These are phyloP conservation scores for Neonectria ditissima DNA, from an alignment of 2,329 filamentous ascomycete genomes.

Conservation along the genomic window DNA sequence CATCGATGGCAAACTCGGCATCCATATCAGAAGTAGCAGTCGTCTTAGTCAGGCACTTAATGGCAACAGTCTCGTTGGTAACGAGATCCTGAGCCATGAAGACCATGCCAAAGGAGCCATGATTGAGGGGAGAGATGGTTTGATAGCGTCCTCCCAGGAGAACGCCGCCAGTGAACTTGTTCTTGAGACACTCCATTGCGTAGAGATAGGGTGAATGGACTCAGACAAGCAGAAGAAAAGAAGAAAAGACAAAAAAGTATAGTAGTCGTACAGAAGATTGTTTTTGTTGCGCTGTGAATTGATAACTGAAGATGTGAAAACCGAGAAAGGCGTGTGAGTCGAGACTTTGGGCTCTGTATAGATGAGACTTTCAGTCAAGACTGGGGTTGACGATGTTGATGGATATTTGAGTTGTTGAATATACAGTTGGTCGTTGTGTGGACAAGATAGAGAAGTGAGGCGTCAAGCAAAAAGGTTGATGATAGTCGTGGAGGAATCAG, in stretches of 20 bases:
- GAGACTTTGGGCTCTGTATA: slow-evolving; percentile 31
- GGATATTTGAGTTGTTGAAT: slow-evolving; percentile 46
- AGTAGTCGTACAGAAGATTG: slow-evolving; percentile 49
- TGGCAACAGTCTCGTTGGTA: slow-evolving; percentile 85
- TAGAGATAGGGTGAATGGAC: slow-evolving; percentile 29
- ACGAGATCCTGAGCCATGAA: slow-evolving; percentile 87
- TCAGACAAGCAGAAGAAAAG: slow-evolving; percentile 31
- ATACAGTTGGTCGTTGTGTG: slow-evolving; percentile 48
- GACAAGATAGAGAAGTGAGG: slow-evolving; percentile 40
- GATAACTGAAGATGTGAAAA: slow-evolving; percentile 8
- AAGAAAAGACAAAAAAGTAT: slow-evolving; percentile 28
- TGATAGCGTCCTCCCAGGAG: slow-evolving; percentile 90
- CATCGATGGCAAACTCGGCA: slow-evolving; percentile 79
- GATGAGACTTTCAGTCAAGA: slow-evolving; percentile 32
- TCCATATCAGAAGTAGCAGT: slow-evolving; percentile 70
- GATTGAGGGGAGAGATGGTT: slow-evolving; percentile 94
- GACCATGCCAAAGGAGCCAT: slow-evolving; percentile 99
- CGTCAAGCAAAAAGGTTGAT: slow-evolving; percentile 41
- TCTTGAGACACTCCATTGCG: slow-evolving; percentile 84
- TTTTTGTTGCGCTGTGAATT: slow-evolving; percentile 39
- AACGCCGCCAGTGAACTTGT: slow-evolving; percentile 82
- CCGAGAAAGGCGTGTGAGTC: slow-evolving; percentile 15
- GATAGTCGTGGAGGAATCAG: slow-evolving; percentile 53
- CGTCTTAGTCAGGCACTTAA: slow-evolving; percentile 95
- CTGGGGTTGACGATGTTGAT: slow-evolving; percentile 31